Conservation (phyloP, 2,329 filamentous ascomycete species). For the Sphaerulina populicola region DNA sequence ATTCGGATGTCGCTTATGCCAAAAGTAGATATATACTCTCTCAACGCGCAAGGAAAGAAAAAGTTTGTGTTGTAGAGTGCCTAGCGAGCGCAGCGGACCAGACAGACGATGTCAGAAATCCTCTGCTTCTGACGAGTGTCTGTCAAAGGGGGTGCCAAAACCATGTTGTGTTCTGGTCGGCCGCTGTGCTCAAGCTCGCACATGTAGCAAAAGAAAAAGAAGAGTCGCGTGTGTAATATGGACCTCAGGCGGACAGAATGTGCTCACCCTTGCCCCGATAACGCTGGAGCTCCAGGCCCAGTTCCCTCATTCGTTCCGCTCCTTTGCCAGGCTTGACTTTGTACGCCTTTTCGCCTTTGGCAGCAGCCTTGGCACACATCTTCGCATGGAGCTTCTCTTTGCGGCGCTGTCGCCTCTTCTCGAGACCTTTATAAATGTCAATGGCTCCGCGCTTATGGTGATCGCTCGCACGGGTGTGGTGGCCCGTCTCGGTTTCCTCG, state of each 20-base stretch:
- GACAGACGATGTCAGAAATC: neutral
- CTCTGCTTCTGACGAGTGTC: neutral
- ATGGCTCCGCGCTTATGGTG: conserved; percentile 82
- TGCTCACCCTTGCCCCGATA: conserved; percentile 56
- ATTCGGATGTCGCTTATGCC: too few species aligned
- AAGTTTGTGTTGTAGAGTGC: neutral
- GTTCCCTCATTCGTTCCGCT: conserved; percentile 84
- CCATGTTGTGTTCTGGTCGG: neutral
- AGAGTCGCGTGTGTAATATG: neutral
- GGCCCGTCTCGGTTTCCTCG: conserved; percentile 29
- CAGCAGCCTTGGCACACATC: conserved; percentile 73
- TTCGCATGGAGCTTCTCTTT: conserved; percentile 89
- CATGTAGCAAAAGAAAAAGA: neutral
- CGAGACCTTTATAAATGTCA: conserved; percentile 92
- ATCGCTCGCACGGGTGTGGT: conserved; percentile 35
- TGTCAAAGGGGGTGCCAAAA: neutral
- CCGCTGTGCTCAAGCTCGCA: neutral
- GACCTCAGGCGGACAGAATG: conserved; percentile 38
- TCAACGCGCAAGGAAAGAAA: neutral
- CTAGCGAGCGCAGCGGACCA: conserved; percentile 15
- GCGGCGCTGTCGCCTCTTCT: conserved; percentile 85
- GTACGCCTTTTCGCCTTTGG: conserved; percentile 51
- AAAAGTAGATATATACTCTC: too few species aligned
- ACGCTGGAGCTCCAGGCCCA: conserved; percentile 81
- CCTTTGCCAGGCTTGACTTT: conserved; percentile 74